phyloP scores from a whole-genome alignment of 768 basidiomycete genomes.

The Leccinum pellstonianum region DNA sequence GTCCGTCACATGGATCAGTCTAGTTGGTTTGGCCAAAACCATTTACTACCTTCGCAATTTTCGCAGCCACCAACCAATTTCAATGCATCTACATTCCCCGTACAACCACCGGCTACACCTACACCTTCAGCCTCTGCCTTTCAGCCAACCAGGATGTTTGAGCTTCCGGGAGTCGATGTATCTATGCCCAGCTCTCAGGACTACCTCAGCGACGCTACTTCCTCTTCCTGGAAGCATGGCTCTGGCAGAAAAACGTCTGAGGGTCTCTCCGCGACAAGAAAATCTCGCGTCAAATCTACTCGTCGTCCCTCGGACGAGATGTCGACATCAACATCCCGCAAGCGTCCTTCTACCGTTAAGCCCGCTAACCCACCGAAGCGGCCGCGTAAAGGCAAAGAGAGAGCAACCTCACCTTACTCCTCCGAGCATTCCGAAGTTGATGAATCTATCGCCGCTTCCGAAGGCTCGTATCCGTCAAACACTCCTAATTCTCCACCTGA shows the following conservation, averaged over 20 bases:
- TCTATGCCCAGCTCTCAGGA: constrained; percentile 7
- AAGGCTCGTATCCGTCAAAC: constrained; percentile 9
- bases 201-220: background rate
- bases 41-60: constrained; percentile 17
- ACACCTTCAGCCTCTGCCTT: constrained; percentile 3
- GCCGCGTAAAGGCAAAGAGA: constrained; percentile 32
- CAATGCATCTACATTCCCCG: background rate
- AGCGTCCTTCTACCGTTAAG: constrained; percentile 20
- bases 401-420: constrained; percentile 17
- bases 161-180: background rate
- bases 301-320: constrained; percentile 9
- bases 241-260: constrained; percentile 9
- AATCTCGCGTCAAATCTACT: constrained; percentile 4
- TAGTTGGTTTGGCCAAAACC: constrained; percentile 19
- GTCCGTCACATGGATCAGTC: constrained; percentile 30
- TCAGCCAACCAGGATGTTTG: background rate
- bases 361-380: constrained; percentile 19
- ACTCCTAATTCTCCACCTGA: constrained; percentile 18
- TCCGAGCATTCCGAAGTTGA: constrained; percentile 20
- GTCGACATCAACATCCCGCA: constrained; percentile 21
- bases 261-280: constrained; percentile 7
- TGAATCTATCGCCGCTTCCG: constrained; percentile 11
- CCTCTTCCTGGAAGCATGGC: constrained; percentile 6
- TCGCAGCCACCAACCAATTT: constrained; percentile 18
- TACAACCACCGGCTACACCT: constrained; percentile 4